These are phyloP conservation scores for Venturiaceae sp. DNA, from an alignment of 2,329 filamentous ascomycete genomes.

Conservation along the genomic window DNA sequence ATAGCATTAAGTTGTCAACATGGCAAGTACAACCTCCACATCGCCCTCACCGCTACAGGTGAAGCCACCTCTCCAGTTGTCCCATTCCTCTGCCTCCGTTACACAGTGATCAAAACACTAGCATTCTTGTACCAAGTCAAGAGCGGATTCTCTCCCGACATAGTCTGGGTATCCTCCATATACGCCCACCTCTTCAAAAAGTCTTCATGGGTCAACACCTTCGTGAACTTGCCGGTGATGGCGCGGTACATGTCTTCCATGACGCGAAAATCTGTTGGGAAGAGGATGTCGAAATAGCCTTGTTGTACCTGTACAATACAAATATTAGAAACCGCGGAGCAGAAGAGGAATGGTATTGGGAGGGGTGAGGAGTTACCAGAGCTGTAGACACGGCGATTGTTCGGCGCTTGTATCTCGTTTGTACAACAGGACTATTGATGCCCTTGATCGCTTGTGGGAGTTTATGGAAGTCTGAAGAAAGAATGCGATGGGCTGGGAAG, in stretches of 20 bases:
- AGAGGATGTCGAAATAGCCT: conserved; percentile 97
- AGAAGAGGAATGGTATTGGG: neutral
- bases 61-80: too few relatives aligned
- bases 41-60: too few relatives aligned
- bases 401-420: conserved; percentile 79
- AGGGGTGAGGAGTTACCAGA: conserved; percentile 54
- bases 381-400: conserved; percentile 88
- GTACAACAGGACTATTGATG: conserved; percentile 88
- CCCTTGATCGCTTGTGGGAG: conserved; percentile 76
- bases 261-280: conserved; percentile 88
- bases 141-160: conserved; percentile 86
- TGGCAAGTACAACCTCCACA: too few relatives aligned
- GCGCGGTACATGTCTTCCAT: conserved; percentile 88
- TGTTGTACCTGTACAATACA: conserved; percentile 67
- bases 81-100: too few relatives aligned
- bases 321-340: neutral
- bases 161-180: conserved; percentile 79
- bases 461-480: conserved; percentile 84
- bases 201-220: conserved; percentile 76
- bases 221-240: conserved; percentile 83
- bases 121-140: conserved; percentile 93
- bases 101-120: conserved; percentile 82
- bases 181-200: conserved; percentile 88
- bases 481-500: conserved; percentile 81
- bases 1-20: too few relatives aligned